Base-by-base conservation (phyloP, 306 rosid genomes). In the Sicyos edulis region DNA sequence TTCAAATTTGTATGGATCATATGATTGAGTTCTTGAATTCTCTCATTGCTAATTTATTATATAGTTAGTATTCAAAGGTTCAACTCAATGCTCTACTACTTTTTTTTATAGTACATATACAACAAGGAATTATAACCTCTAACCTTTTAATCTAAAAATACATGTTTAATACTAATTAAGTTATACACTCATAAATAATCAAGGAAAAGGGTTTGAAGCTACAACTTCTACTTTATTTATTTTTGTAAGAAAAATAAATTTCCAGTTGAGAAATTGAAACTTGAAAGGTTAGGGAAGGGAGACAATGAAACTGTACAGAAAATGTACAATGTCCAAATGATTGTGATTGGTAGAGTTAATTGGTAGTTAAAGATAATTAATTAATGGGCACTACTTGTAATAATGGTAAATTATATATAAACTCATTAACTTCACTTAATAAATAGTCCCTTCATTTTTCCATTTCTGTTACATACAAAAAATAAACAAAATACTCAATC, bases 391-490 rank as follows among this genome's bases (percentile, higher is more conserved):
- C 37, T 5, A 32, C 5, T 32, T 32, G 37, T 32, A 32, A 32
- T 32, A 32, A 32, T 32, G 37, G 37, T 32, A 32, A 32, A 5
- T 32, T 32, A 32, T 32, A 32, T 32, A 32, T 32, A 32, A 32
- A 32, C 5, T 40, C 45, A 40, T 40, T 40, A 40, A 44, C 54
- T 65, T 65, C 70, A 44, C 52, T 40, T 11, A 13, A 40, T 9
- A 65, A 65, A 17, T 11, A 9, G 51, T 42, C 71, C n/a, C 17
- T 42, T 65, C 54, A 42, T 42, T 65, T 65, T 42, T 19, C 71
- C 54, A 65, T 10, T 17, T 42, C 26, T 16, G 51, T 34, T 37
- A 40, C 70, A 42, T 2, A 65, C 13, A 56, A 3, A 6, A 34
- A 62, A 62, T 8, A 62, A 62, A 62, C 21, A 0, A 32, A 9